A percentile compares a stretch with the other conserved stretches of the same genome.
Evolutionary conservation across 108 stramenopile genomes (phyloP).

Genomic region (Thalassiosira profunda): DNA sequence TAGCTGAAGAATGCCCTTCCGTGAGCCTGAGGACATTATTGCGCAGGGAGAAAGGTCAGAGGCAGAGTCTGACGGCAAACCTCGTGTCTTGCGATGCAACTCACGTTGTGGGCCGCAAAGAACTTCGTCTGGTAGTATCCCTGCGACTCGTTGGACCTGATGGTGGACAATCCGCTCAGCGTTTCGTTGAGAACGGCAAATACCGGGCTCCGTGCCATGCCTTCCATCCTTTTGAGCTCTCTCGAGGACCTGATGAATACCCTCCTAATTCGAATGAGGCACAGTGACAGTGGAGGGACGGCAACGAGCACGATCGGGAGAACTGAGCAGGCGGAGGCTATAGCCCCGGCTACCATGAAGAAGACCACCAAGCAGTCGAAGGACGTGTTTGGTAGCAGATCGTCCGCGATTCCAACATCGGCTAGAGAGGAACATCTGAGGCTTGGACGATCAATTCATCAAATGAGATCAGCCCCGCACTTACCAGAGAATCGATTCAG

Average conservation of each 20-base stretch:
- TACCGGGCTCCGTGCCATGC: conserved; percentile 87
- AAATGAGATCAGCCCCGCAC: too few species aligned
- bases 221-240: conserved; percentile 90
- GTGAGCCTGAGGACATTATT: conserved; percentile 18
- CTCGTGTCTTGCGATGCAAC: background rate
- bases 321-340: conserved; percentile 62
- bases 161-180: conserved; percentile 87
- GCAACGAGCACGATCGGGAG: conserved; percentile 69
- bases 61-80: too few species aligned
- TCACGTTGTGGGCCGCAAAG: conserved; percentile 63
- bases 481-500: conserved; percentile 68
- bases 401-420: conserved; percentile 87
- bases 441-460: too few species aligned
- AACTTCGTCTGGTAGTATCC: conserved; percentile 74
- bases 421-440: too few species aligned
- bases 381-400: conserved; percentile 68
- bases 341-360: conserved; percentile 68
- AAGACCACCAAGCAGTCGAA: conserved; percentile 75
- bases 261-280: conserved; percentile 62
- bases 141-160: conserved; percentile 78
- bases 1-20: conserved; percentile 85
- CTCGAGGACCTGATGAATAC: conserved; percentile 80
- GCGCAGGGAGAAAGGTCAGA: background rate
- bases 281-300: conserved; percentile 72
- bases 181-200: conserved; percentile 89